These are phyloP conservation scores for Coprinopsis cinerea DNA, from an alignment of 768 basidiomycete species.

Conservation along the genomic window DNA sequence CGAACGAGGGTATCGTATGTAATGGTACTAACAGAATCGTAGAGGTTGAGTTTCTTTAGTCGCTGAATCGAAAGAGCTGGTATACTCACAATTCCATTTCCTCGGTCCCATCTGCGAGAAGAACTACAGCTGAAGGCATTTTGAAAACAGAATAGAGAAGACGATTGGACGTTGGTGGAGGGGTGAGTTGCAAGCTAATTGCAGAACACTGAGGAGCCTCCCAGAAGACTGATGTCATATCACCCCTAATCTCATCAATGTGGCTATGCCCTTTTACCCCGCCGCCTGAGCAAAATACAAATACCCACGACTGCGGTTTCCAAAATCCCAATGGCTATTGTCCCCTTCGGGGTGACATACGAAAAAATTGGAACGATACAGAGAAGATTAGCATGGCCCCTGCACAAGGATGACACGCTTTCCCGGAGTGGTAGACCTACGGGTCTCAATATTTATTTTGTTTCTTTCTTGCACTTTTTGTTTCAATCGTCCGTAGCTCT, in stretches of 20 bases:
- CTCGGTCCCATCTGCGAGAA: constrained; percentile 80
- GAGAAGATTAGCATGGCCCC: constrained; percentile 99
- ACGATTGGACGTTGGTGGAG: too few species aligned
- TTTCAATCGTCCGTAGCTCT: too few species aligned
- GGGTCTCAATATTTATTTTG: constrained; percentile 51
- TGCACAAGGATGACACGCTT: constrained; percentile 99
- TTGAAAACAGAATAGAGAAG: too few species aligned
- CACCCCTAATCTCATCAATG: too few species aligned
- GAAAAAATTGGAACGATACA: constrained; percentile 99
- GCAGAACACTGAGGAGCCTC: too few species aligned
- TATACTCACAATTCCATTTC: constrained; percentile 79
- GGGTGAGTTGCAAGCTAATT: too few species aligned
- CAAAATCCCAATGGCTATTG: too few species aligned
- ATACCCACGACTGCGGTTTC: too few species aligned
- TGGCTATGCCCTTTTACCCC: too few species aligned
- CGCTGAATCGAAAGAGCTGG: neutral
- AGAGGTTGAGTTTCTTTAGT: neutral
- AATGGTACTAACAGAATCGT: constrained; percentile 49
- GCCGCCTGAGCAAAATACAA: too few species aligned
- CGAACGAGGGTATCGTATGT: constrained; percentile 79
- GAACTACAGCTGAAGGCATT: constrained; percentile 58
- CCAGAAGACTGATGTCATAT: too few species aligned
- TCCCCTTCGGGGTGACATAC: constrained; percentile 37
- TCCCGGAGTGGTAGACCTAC: constrained; percentile 82
- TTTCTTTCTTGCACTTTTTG: neutral